Evolutionary conservation across 2,329 filamentous ascomycete species (phyloP), one percentile per base, ranked within the genome.

Genomic region (Colletotrichum lentis): DNA sequence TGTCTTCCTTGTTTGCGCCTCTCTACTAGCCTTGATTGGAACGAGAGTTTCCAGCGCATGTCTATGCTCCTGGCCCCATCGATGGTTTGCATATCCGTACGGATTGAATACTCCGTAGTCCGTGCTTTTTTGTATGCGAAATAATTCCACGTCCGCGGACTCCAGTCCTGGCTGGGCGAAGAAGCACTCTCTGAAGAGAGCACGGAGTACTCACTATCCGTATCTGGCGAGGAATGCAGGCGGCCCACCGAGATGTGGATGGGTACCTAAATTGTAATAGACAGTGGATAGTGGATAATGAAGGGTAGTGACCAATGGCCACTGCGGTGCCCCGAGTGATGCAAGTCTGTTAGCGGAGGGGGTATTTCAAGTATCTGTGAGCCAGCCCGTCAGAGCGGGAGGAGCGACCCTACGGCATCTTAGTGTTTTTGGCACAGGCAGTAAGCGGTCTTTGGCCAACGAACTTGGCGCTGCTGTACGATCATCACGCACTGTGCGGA

Each of bases 331-430:
- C 61, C 53, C 53, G 52, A 59, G 61, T 24, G 35, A 12, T 44
- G 54, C 53, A 55, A 67, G 49, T 54, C 31, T 47, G 65, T 58
- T 67, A 59, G 54, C 49, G 31, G 58, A 50, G 35, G 59, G 56
- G 41, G 63, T 50, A 50, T 31, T 47, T 31, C 46, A 37, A 44
- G 50, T 43, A 43, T 59, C 58, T 50, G 43, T n/a, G 27, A 62
- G 50, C 63, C 58, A 66, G 58, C 50, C 50, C 58, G 43, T 66
- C 63, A 66, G 63, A 62, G 63, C 64, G 64, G 64, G 60, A 67
- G 64, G 60, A 67, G 60, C 47, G 54, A 41, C 60, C 37, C 47
- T 58, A 54, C 53, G 22, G 64, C 61, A 64, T 11, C 44, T 54
- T 59, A 59, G 60, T 41, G 60, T 54, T 22, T 16, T 41, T 64